A percentile compares a stretch with the other conserved stretches of the same genome.
Conservation (phyloP, 2,329 filamentous ascomycete species). For the Neofusicoccum cordaticola region DNA sequence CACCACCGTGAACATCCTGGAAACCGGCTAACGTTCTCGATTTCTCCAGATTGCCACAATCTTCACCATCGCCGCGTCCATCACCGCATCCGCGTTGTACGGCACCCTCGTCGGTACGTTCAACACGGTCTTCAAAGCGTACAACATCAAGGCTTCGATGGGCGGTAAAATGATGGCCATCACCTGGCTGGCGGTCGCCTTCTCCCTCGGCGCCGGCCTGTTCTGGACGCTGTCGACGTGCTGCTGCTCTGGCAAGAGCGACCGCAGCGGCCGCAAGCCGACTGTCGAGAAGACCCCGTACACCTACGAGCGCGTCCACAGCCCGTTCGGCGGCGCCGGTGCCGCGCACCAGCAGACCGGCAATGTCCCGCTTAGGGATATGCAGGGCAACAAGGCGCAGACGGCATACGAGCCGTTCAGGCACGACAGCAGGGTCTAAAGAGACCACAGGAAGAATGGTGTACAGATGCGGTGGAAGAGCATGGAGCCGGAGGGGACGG, state of each 20-base stretch:
- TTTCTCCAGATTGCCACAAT: conserved; percentile 46
- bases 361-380: conserved; percentile 9
- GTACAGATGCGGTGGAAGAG: too few species aligned
- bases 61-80: conserved; percentile 63
- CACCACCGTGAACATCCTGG: not conserved
- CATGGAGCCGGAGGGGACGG: too few species aligned
- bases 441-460: not conserved
- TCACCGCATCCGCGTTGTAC: conserved; percentile 73
- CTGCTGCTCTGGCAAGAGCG: conserved; percentile 75
- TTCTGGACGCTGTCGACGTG: conserved; percentile 93
- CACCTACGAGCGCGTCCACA: conserved; percentile 56
- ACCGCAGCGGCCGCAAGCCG: conserved; percentile 34
- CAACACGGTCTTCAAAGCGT: conserved; percentile 64
- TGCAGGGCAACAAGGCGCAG: conserved; percentile 17
- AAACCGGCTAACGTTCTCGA: not conserved
- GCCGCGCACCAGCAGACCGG: not conserved
- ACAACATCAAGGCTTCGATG: conserved; percentile 66
- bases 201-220: conserved; percentile 70
- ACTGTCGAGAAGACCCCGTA: conserved; percentile 60
- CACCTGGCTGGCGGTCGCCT: conserved; percentile 77
- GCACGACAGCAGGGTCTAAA: conserved; percentile 8
- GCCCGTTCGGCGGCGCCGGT: conserved; percentile 36
- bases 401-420: conserved; percentile 17
- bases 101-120: conserved; percentile 67
- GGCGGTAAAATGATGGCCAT: conserved; percentile 68